Conservation (phyloP, 768 basidiomycete species). For the Chalciporus piperatus region DNA sequence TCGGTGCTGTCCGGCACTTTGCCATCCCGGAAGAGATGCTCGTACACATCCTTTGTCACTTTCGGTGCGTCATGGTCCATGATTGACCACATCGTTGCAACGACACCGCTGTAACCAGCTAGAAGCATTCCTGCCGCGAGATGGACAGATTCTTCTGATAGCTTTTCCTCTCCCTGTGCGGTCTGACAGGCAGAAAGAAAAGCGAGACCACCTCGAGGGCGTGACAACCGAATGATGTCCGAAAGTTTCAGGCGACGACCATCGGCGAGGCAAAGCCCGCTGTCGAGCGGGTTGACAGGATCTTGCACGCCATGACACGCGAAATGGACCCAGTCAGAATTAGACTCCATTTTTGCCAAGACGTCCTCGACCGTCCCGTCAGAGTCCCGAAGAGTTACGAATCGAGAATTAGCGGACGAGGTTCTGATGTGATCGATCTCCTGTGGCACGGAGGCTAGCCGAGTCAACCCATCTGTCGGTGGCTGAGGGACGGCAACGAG, state of each 20-base stretch:
- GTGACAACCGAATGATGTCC: not conserved
- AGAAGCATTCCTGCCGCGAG: constrained; percentile 39
- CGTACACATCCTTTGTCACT: constrained; percentile 32
- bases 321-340: constrained; percentile 22
- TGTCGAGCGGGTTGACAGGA: constrained; percentile 16
- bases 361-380: not conserved
- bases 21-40: no score
- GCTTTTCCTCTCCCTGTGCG: constrained; percentile 32
- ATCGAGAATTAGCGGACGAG: no score
- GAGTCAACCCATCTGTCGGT: constrained; percentile 1
- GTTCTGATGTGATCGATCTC: constrained; percentile 20
- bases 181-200: constrained; percentile 47
- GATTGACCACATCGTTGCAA: constrained; percentile 44
- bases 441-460: constrained; percentile 6
- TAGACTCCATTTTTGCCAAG: not conserved
- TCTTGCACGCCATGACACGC: constrained; percentile 30
- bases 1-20: no score
- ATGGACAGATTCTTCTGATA: constrained; percentile 37
- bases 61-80: constrained; percentile 34
- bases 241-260: not conserved
- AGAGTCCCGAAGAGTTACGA: not conserved
- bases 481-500: constrained; percentile 11
- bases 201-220: constrained; percentile 28
- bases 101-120: constrained; percentile 27
- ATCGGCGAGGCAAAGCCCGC: constrained; percentile 15